These are phyloP conservation scores for Cutaneotrichosporon curvatum DNA, from an alignment of 1,284 basidiomycete genomes.

Conservation along the genomic window DNA sequence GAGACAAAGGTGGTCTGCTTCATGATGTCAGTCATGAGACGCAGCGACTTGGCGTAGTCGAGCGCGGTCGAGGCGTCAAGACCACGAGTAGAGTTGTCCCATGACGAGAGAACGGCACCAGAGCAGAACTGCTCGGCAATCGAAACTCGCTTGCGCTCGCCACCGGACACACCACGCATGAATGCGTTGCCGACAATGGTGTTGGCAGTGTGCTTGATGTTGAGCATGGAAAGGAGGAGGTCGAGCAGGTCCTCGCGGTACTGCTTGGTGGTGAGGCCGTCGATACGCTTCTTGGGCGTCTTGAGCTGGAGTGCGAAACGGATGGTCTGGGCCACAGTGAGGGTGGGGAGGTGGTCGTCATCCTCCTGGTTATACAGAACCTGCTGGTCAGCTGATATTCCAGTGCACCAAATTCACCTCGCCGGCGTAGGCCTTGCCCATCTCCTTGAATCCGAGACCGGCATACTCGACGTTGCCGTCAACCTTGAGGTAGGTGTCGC, in stretches of 20 bases:
- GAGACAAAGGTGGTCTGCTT: conserved; percentile 48
- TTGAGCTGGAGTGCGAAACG: conserved; percentile 52
- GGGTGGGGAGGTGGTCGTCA: conserved; percentile 59
- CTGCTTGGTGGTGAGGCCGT: conserved; percentile 47
- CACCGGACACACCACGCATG: conserved; percentile 51
- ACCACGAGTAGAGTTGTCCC: conserved; percentile 49
- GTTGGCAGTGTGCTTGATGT: conserved; percentile 55
- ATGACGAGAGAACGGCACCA: conserved; percentile 45
- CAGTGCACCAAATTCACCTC: conserved; percentile 52
- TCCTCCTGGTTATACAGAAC: conserved; percentile 46
- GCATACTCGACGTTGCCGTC: conserved; percentile 55
- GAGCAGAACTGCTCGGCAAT: conserved; percentile 55
- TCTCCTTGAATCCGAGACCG: conserved; percentile 51
- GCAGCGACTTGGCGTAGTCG: conserved; percentile 54
- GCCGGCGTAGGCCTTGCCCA: conserved; percentile 53
- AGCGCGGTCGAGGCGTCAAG: conserved; percentile 56
- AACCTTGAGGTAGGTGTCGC: conserved; percentile 48
- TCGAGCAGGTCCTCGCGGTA: conserved; percentile 53
- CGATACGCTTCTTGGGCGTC: conserved; percentile 51
- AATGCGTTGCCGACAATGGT: conserved; percentile 50
- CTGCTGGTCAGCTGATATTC: not conserved
- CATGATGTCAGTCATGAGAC: conserved; percentile 53
- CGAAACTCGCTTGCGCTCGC: conserved; percentile 51
- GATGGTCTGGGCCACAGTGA: conserved; percentile 56
- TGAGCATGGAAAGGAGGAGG: conserved; percentile 55